Evolutionary conservation across 805 yeast genomes (phyloP).

Genomic region (Candida hispaniensis): DNA sequence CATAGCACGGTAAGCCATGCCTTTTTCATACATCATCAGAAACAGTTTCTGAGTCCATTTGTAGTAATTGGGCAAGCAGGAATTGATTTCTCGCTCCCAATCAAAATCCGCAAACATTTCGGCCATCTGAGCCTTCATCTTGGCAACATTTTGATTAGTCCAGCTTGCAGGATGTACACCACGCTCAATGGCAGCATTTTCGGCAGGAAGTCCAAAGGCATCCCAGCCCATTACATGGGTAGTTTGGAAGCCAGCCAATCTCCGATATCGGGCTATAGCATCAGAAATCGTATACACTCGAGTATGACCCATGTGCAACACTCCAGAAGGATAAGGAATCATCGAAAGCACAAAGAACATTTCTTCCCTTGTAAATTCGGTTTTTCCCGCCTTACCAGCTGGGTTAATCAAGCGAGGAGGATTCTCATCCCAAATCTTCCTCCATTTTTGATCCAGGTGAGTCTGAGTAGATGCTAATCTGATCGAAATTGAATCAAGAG

Average conservation of each 20-base stretch:
- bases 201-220: slow-evolving; percentile 97
- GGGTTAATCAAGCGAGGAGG: slow-evolving; percentile 17
- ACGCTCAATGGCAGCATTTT: slow-evolving; percentile 90
- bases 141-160: slow-evolving; percentile 71
- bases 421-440: slow-evolving; percentile 21
- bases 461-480: slow-evolving; percentile 5
- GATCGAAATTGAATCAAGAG: slow-evolving; percentile 3
- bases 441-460: slow-evolving; percentile 28
- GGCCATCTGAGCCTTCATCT: slow-evolving; percentile 76
- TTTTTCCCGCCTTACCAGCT: slow-evolving; percentile 4
- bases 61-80: slow-evolving; percentile 81
- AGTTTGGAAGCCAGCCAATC: slow-evolving; percentile 66
- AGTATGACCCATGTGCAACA: slow-evolving; percentile 85
- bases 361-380: slow-evolving; percentile 13
- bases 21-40: slow-evolving; percentile 56
- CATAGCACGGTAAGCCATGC: slow-evolving; percentile 72
- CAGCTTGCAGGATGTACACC: slow-evolving; percentile 68
- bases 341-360: slow-evolving; percentile 59
- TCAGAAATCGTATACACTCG: slow-evolving; percentile 90
- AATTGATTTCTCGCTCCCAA: slow-evolving; percentile 84
- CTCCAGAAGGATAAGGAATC: slow-evolving; percentile 97
- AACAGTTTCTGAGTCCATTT: slow-evolving; percentile 88
- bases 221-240: slow-evolving; percentile 99
- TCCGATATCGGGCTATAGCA: slow-evolving; percentile 62
- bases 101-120: slow-evolving; percentile 78